Evolutionary conservation across 1,284 basidiomycete genomes (phyloP), one percentile per base, ranked within the genome.

Genomic region (Boletus semigastroideus): DNA sequence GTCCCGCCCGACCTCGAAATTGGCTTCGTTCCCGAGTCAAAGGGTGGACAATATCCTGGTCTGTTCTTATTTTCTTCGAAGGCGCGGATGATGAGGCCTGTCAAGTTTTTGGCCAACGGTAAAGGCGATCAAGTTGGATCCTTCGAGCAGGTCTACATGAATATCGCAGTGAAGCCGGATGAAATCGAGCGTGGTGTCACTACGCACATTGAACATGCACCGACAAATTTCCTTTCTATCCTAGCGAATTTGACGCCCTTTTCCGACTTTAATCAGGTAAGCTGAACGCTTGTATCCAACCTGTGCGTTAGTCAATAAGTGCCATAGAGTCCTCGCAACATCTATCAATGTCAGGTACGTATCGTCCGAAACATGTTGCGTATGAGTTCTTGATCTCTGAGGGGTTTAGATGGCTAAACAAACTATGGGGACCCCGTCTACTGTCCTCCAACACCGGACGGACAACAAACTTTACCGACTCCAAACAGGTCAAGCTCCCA

Each of bases 141-240:
- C 2, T 99, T 99, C 62, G 97, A 99, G 73, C 97, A 99, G 73
- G 97, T 99, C 11, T 99, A 99, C 72, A 95, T 99, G 90, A 92
- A 99, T 69, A 92, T 99, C 65, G 96, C 97, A 0, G 90, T 94
- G 67, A 92, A 85, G 49, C 87, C 86, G 5, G 87, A 90, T 61
- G 97, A 98, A 70, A 87, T 98, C 47, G 92, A 97, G 59, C 72
- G 78, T 43, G 86, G 80, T 16, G 78, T 93, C 5, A 90, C 93
- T 8, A 88, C 89, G 1, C 97, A 99, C 70, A 87, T 98, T 48
- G 97, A 99, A 73, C 87, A 94, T 63, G 82, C 92, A 42, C 93
- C 97, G 4, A 98, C 97, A 5, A 95, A 94, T 69, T 95, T 99
- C 72, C 76, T 99, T 52, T 97, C 94, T 2, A 90, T 91, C 55